These are phyloP conservation scores for Aspergillus carbonarius DNA, from an alignment of 2,329 filamentous ascomycete genomes.

Conservation along the genomic window DNA sequence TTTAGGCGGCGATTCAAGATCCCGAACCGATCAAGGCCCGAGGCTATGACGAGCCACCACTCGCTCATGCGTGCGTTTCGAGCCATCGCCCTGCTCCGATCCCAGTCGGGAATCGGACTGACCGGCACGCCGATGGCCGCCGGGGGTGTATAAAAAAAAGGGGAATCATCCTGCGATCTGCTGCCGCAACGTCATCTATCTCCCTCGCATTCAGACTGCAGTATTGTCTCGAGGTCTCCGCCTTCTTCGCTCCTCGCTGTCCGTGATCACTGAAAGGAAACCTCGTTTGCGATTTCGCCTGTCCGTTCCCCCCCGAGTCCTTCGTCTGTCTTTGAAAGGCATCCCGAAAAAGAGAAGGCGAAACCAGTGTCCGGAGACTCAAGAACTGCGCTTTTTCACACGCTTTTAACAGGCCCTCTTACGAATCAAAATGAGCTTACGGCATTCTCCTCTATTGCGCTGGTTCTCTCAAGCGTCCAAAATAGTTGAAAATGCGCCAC, in stretches of 20 bases:
- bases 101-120: not conserved
- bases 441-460: constrained; percentile 15
- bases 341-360: not conserved
- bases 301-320: not conserved
- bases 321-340: not conserved
- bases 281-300: not conserved
- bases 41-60: not conserved
- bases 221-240: not conserved
- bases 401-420: not conserved
- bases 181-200: constrained; percentile 11
- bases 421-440: constrained; percentile 11
- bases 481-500: constrained; percentile 11
- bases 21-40: not conserved
- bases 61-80: not conserved
- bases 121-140: constrained; percentile 11
- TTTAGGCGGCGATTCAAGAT: not conserved
- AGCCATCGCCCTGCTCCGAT: not conserved
- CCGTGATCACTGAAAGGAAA: not conserved
- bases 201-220: not conserved
- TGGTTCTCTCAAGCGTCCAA: constrained; percentile 22
- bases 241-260: not conserved
- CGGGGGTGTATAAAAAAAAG: not conserved
- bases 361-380: not conserved
- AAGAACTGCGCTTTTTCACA: not conserved
- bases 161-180: not conserved